These are phyloP conservation scores for Wickerhamomyces kurtzmanii DNA, from an alignment of 805 yeast species.

Conservation along the genomic window DNA sequence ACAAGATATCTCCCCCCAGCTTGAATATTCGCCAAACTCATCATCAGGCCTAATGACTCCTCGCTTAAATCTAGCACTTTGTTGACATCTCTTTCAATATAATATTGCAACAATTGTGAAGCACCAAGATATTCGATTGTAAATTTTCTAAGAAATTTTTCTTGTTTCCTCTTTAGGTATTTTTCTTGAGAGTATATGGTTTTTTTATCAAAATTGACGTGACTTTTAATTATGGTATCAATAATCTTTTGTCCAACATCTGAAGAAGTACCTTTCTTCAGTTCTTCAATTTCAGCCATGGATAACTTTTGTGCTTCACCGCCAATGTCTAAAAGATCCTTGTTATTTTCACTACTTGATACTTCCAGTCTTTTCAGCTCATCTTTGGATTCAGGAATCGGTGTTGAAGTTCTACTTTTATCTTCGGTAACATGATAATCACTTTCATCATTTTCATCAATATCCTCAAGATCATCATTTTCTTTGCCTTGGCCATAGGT, in stretches of 20 bases:
- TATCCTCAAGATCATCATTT: constrained; percentile 17
- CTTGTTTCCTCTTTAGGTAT: constrained; percentile 84
- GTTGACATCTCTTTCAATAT: constrained; percentile 58
- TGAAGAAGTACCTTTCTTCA: constrained; percentile 60
- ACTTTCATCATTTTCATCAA: constrained; percentile 14
- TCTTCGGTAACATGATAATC: constrained; percentile 20
- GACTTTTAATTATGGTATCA: constrained; percentile 72
- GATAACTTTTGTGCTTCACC: constrained; percentile 63
- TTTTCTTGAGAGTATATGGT: constrained; percentile 88
- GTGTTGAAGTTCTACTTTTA: constrained; percentile 26
- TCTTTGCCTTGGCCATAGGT: constrained; percentile 20
- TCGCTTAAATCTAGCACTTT: constrained; percentile 73
- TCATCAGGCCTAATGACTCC: constrained; percentile 70
- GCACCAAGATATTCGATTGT: constrained; percentile 70
- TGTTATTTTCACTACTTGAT: constrained; percentile 48
- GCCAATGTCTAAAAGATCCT: constrained; percentile 59
- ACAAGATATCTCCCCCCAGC: constrained; percentile 88
- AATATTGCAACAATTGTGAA: constrained; percentile 61
- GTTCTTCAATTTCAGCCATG: constrained; percentile 71
- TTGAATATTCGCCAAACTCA: constrained; percentile 72
- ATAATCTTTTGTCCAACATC: constrained; percentile 70
- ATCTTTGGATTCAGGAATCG: constrained; percentile 15
- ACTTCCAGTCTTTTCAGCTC: constrained; percentile 19
- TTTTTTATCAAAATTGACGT: constrained; percentile 79
- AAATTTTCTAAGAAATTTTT: constrained; percentile 80